Percentiles rank a stretch among this genome's conserved stretches.
Evolutionary conservation across 2,329 filamentous ascomycete genomes (phyloP).

Genomic region (Colletotrichum sidae): DNA sequence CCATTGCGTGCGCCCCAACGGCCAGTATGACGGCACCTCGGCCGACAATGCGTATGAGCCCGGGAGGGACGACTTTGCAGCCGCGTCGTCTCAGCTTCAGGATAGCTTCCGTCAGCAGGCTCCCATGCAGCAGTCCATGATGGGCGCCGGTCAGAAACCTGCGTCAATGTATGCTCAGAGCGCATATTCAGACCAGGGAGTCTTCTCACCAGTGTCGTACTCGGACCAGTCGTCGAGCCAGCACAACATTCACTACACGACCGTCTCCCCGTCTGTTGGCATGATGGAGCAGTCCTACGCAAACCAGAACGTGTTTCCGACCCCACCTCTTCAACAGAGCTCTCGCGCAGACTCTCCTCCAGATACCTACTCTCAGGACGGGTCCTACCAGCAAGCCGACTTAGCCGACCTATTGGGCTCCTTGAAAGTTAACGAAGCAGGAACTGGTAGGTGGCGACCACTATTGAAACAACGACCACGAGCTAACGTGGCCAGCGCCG

Average conservation of each 20-base stretch:
- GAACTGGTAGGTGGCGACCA: slow-evolving; percentile 75
- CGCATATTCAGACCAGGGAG: slow-evolving; percentile 58
- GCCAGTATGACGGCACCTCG: slow-evolving; percentile 74
- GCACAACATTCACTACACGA: slow-evolving; percentile 64
- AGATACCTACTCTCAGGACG: slow-evolving; percentile 68
- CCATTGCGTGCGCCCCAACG: slow-evolving; percentile 90
- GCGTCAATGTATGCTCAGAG: slow-evolving; percentile 61
- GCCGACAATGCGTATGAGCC: slow-evolving; percentile 60
- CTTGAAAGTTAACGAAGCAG: slow-evolving; percentile 87
- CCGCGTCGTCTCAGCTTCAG: slow-evolving; percentile 50
- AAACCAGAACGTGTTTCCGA: slow-evolving; percentile 63
- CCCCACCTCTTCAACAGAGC: slow-evolving; percentile 61
- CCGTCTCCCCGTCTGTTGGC: slow-evolving; percentile 60
- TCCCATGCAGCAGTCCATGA: slow-evolving; percentile 60
- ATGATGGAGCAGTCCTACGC: slow-evolving; percentile 65
- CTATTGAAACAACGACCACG: neutral
- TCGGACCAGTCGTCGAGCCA: slow-evolving; percentile 57
- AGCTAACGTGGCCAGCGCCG: slow-evolving; percentile 69
- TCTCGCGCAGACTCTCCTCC: slow-evolving; percentile 56
- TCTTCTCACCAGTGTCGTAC: slow-evolving; percentile 63
- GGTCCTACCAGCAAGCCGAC: slow-evolving; percentile 74
- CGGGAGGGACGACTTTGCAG: slow-evolving; percentile 47
- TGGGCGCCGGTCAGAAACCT: slow-evolving; percentile 55
- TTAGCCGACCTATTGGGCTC: slow-evolving; percentile 86
- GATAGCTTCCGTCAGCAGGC: slow-evolving; percentile 65